Evolutionary conservation across 164 flowering plant species (phyloP), one percentile per base, ranked within the genome.

Genomic region (Umbellularia californica): DNA sequence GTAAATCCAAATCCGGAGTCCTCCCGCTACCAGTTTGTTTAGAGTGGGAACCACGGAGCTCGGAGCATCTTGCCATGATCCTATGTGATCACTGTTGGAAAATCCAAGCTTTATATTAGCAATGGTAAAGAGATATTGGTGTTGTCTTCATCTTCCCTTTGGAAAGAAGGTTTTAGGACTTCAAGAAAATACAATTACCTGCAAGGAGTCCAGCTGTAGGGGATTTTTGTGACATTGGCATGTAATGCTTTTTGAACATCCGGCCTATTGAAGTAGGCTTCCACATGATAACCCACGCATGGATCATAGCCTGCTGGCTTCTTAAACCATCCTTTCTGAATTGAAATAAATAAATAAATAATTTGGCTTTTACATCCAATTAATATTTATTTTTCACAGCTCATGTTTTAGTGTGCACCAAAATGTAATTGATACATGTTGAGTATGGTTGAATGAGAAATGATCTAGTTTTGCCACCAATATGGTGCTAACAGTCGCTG

Each of bases 171-270:
- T 41, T 41, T 41, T 41, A 41, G 9, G 47, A 5, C 47, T 9
- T 6, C 47, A 41, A 35, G 11, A 41, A 41, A 41, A 41, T 7
- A 41, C 19, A 55, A 35, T n/a, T 78, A 90, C 97, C 90, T 91
- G 93, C 98, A 93, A 70, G 81, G 90, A 71, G 88, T 78, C 93
- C 93, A 93, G 14, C 80, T 77, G 74, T 88, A 88, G 3, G 87
- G 77, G 67, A 93, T 85, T 15, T 66, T 82, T 47, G 98, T 93
- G 73, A 85, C 80, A 81, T 91, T 93, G 24, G 98, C 98, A 79
- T 93, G 98, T 14, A 93, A 85, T 12, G 98, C 93, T 24, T 70
- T 62, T 73, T 91, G 98, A 80, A 93, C 98, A 60, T 93, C 98
- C 2, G 86, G 87, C 72, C 93, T 84, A 69, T 93, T 93, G 70